Evolutionary conservation across 2,329 filamentous ascomycete species (phyloP).

Genomic region (Dothideomycetes sp.): DNA sequence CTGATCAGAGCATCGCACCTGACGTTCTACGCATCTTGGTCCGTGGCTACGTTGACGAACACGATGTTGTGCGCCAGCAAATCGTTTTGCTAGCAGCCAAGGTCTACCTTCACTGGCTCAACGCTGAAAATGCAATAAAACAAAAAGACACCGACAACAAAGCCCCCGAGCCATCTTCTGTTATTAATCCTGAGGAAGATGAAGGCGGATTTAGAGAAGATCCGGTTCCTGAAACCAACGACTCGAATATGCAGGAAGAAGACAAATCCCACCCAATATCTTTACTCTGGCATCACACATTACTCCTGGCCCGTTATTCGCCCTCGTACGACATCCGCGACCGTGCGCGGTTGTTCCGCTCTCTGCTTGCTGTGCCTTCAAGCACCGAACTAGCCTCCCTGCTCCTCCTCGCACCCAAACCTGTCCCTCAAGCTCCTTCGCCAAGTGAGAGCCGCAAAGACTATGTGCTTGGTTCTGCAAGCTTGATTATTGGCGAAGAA

Average conservation of each 20-base stretch:
- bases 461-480: constrained; percentile 73
- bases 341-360: constrained; percentile 76
- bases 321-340: constrained; percentile 92
- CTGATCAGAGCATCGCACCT: constrained; percentile 81
- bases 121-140: constrained; percentile 43
- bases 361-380: constrained; percentile 66
- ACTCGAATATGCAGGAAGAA: constrained; percentile 18
- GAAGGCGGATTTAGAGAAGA: constrained; percentile 20
- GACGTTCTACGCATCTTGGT: constrained; percentile 84
- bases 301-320: constrained; percentile 83
- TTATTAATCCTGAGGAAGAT: constrained; percentile 22
- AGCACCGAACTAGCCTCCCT: constrained; percentile 77
- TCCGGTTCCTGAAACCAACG: constrained; percentile 7
- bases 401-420: constrained; percentile 87
- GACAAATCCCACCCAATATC: constrained; percentile 58
- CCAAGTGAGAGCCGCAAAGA: constrained; percentile 76
- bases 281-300: constrained; percentile 72
- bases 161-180: constrained; percentile 9
- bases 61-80: constrained; percentile 78
- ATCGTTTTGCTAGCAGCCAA: constrained; percentile 92
- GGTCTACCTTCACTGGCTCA: constrained; percentile 84
- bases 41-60: constrained; percentile 75
- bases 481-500: constrained; percentile 71
- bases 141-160: constrained; percentile 18
- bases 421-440: constrained; percentile 80